These are phyloP conservation scores for Pisolithus sp. DNA, from an alignment of 768 basidiomycete species.

Conservation along the genomic window DNA sequence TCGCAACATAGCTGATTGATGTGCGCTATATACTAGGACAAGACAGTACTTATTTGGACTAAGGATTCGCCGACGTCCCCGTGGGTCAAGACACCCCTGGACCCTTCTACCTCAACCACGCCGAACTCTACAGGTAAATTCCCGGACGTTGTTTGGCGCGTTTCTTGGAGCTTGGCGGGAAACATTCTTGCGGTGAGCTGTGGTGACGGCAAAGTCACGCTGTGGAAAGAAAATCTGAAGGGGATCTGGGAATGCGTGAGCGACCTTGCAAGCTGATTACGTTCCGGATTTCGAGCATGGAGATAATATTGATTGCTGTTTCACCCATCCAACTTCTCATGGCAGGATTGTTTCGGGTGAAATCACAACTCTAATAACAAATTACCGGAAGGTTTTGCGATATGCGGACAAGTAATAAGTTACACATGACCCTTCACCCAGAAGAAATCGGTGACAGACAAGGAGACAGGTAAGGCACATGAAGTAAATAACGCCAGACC, in stretches of 20 bases:
- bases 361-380: too few relatives aligned
- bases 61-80: conserved; percentile 67
- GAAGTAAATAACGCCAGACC: too few relatives aligned
- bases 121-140: conserved; percentile 66
- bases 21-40: conserved; percentile 42
- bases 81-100: conserved; percentile 78
- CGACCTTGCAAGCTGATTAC: conserved; percentile 75
- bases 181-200: conserved; percentile 95
- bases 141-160: conserved; percentile 98
- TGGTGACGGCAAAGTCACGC: conserved; percentile 94
- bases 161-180: conserved; percentile 95
- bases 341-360: too few relatives aligned
- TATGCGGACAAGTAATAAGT: too few relatives aligned
- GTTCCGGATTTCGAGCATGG: neutral
- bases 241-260: conserved; percentile 97
- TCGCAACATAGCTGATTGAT: neutral
- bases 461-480: too few relatives aligned
- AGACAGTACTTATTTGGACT: conserved; percentile 87
- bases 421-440: too few relatives aligned
- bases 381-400: too few relatives aligned
- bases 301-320: too few relatives aligned
- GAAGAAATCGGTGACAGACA: too few relatives aligned
- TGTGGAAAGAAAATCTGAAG: conserved; percentile 97
- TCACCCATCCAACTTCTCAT: too few relatives aligned
- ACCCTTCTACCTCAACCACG: conserved; percentile 52